Percentiles rank a stretch among this genome's conserved stretches.
These are phyloP conservation scores for Austroboletus niveus DNA, from an alignment of 1,284 basidiomycete genomes.

Conservation along the genomic window DNA sequence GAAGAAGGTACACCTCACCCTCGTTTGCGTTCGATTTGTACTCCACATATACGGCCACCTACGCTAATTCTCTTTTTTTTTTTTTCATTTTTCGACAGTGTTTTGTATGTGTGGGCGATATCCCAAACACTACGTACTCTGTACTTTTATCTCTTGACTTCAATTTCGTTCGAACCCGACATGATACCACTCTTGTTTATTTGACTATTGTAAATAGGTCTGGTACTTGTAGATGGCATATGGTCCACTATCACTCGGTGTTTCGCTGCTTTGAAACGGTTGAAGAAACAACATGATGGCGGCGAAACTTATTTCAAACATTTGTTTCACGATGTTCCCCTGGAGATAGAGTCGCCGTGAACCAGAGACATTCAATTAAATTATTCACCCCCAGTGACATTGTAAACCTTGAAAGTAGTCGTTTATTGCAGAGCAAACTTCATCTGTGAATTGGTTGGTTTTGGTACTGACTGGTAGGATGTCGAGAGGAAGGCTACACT, in stretches of 20 bases:
- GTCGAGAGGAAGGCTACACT: too few species aligned
- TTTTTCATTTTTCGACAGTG: neutral
- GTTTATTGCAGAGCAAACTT: too few species aligned
- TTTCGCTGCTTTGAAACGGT: slow-evolving; percentile 3
- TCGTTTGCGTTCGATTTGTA: slow-evolving; percentile 10
- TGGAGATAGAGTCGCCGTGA: too few species aligned
- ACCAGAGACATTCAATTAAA: too few species aligned
- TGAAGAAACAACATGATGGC: slow-evolving; percentile 14
- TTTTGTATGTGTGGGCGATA: slow-evolving; percentile 10
- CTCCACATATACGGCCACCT: neutral
- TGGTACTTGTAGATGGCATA: neutral
- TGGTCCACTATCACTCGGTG: neutral
- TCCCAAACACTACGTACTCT: slow-evolving; percentile 12
- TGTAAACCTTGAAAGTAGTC: too few species aligned
- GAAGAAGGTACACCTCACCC: slow-evolving; percentile 2
- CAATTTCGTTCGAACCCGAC: neutral
- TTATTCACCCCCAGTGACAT: too few species aligned
- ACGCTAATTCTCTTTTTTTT: neutral
- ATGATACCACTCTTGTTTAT: neutral
- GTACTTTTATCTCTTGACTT: slow-evolving; percentile 11
- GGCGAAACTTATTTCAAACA: slow-evolving; percentile 2
- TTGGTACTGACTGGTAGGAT: too few species aligned
- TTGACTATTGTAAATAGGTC: slow-evolving; percentile 2
- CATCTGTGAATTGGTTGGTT: too few species aligned
- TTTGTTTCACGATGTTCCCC: neutral